A percentile compares a stretch with the other conserved stretches of the same genome.
Conservation (phyloP, 2,329 filamentous ascomycete genomes). For the Boeremia lycopersici region DNA sequence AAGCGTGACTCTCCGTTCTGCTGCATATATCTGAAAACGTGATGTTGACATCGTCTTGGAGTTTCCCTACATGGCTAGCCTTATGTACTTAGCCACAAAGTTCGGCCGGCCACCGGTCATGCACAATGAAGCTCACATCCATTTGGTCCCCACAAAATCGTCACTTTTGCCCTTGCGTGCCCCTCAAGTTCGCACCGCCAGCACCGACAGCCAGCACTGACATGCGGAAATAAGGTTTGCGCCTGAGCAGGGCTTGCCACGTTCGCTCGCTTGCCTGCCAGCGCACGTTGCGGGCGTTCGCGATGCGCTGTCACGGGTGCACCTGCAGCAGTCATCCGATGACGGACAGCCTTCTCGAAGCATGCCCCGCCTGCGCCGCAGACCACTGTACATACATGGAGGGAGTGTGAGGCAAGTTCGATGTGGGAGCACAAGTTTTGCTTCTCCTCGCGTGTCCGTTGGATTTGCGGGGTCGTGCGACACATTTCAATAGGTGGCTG, state of each 20-base stretch:
- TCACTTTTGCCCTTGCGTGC: conserved; percentile 1
- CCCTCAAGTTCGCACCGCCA: conserved; percentile 12
- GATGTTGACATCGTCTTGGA: neutral
- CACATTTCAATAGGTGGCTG: neutral
- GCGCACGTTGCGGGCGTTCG: conserved; percentile 18
- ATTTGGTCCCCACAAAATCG: neutral
- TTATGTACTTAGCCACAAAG: too few relatives aligned
- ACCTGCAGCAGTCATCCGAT: conserved; percentile 7
- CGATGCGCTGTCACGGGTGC: conserved; percentile 12
- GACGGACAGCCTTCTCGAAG: conserved; percentile 13
- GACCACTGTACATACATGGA: neutral
- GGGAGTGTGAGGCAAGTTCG: neutral
- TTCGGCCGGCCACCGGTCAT: too few relatives aligned
- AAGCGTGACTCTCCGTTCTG: neutral
- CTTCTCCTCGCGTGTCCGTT: neutral
- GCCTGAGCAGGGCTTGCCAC: conserved; percentile 11
- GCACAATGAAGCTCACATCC: too few relatives aligned
- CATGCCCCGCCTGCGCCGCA: conserved; percentile 5
- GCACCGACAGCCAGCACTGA: conserved; percentile 5
- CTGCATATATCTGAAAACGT: neutral
- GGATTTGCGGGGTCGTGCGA: neutral
- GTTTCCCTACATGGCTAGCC: too few relatives aligned
- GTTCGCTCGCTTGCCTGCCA: conserved; percentile 17
- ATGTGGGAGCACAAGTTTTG: conserved; percentile 1
- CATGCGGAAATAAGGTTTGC: conserved; percentile 13